Evolutionary conservation across 345 rosid genomes (phyloP).

Genomic region (Diplotaxis tenuifolia): DNA sequence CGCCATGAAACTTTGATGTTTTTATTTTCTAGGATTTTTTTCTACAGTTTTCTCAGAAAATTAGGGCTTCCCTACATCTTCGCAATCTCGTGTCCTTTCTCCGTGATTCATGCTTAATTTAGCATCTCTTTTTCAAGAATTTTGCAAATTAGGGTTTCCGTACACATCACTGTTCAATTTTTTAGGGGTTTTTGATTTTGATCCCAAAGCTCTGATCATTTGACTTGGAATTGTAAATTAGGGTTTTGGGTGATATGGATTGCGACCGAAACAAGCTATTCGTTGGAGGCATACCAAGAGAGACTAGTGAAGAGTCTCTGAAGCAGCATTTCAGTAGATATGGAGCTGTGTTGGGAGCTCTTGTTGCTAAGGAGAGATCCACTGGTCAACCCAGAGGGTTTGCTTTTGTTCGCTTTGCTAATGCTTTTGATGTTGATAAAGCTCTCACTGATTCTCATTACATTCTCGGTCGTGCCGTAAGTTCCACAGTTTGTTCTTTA

Average conservation of each 20-base stretch:
- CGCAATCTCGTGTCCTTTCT: not conserved
- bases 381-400: constrained; percentile 56
- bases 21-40: constrained; percentile 7
- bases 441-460: constrained; percentile 61
- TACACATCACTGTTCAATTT: constrained; percentile 11
- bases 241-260: constrained; percentile 48
- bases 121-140: not conserved
- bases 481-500: constrained; percentile 28
- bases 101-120: not conserved
- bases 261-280: constrained; percentile 57
- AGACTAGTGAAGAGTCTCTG: constrained; percentile 55
- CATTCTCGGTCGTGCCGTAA: constrained; percentile 69
- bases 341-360: constrained; percentile 53
- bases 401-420: constrained; percentile 70
- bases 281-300: constrained; percentile 66
- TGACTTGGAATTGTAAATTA: constrained; percentile 2
- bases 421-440: constrained; percentile 45
- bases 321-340: constrained; percentile 60
- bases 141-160: constrained; percentile 24
- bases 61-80: constrained; percentile 2
- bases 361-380: constrained; percentile 49
- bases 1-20: constrained; percentile 23
- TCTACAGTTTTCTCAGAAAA: constrained; percentile 9
- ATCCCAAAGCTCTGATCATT: not conserved
- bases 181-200: constrained; percentile 12